Conservation (phyloP, 129 eudicot species). For the Arctium lappa region DNA sequence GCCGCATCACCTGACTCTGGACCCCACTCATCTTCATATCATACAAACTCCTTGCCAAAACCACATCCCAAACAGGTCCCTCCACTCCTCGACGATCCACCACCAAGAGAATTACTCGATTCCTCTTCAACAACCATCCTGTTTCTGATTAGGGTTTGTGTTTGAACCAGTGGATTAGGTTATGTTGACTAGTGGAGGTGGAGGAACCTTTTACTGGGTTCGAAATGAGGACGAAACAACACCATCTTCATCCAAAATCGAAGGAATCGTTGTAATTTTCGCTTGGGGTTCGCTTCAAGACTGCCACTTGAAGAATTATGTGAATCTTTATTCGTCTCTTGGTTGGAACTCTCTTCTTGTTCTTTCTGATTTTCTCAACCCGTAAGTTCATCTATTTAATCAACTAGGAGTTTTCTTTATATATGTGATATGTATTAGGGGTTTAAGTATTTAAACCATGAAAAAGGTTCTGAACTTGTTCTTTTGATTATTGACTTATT, state of each 20-base stretch:
- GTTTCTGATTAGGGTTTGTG: slow-evolving; percentile 6
- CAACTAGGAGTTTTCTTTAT: background rate
- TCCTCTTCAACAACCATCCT: background rate
- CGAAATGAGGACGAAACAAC: slow-evolving; percentile 21
- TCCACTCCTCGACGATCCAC: background rate
- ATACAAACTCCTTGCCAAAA: slow-evolving; percentile 7
- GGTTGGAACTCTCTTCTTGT: slow-evolving; percentile 85
- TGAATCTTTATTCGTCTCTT: slow-evolving; percentile 54
- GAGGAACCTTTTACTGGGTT: slow-evolving; percentile 67
- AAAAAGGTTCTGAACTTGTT: background rate
- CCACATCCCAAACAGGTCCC: background rate
- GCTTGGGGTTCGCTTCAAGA: slow-evolving; percentile 57
- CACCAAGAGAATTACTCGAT: background rate
- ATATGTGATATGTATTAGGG: background rate
- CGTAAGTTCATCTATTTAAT: slow-evolving; percentile 40
- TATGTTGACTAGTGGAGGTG: slow-evolving; percentile 39
- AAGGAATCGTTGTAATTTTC: slow-evolving; percentile 67
- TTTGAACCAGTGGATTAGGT: background rate
- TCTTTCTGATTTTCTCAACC: slow-evolving; percentile 71
- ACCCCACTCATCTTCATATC: slow-evolving; percentile 18
- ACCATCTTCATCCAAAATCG: slow-evolving; percentile 11
- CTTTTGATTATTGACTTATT: background rate
- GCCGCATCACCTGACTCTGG: slow-evolving; percentile 29
- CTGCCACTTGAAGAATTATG: slow-evolving; percentile 35
- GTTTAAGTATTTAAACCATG: background rate